Evolutionary conservation across 129 eudicot genomes (phyloP).

Genomic region (Flaveria bidentis): DNA sequence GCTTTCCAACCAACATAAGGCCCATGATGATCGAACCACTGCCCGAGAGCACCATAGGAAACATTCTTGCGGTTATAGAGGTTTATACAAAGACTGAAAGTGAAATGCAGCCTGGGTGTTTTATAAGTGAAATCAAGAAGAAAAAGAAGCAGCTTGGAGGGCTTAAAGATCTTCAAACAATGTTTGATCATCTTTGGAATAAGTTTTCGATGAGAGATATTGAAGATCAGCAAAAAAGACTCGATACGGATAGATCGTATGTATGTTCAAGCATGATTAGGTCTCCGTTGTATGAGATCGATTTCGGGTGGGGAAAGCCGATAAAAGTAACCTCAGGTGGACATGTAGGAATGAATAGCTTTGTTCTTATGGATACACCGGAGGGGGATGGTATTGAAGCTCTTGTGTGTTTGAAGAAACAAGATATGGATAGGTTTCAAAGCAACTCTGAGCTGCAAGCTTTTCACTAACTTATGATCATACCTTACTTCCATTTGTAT

Average conservation of each 20-base stretch:
- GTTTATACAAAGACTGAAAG: not conserved
- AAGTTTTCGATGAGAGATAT: not conserved
- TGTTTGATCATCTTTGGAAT: not conserved
- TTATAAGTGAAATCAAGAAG: not conserved
- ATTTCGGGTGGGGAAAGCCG: conserved; percentile 17
- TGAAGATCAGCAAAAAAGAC: not conserved
- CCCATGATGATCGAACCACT: not conserved
- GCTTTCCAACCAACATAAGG: not conserved
- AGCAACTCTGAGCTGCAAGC: not conserved
- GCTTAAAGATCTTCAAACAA: not conserved
- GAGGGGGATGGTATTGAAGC: conserved; percentile 2
- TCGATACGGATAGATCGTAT: not conserved
- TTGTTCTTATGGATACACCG: not conserved
- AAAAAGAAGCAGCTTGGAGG: not conserved
- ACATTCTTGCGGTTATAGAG: not conserved
- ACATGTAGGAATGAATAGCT: not conserved
- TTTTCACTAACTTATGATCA: not conserved
- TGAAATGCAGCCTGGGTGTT: not conserved
- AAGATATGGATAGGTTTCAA: not conserved
- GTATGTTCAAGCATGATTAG: not conserved
- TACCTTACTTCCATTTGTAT: too few species aligned
- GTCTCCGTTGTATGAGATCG: not conserved
- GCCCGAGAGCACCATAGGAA: not conserved
- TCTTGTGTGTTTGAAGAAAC: not conserved
- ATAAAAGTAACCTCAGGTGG: not conserved